These are phyloP conservation scores for Diaporthe destruens DNA, from an alignment of 2,329 filamentous ascomycete species.

Conservation along the genomic window DNA sequence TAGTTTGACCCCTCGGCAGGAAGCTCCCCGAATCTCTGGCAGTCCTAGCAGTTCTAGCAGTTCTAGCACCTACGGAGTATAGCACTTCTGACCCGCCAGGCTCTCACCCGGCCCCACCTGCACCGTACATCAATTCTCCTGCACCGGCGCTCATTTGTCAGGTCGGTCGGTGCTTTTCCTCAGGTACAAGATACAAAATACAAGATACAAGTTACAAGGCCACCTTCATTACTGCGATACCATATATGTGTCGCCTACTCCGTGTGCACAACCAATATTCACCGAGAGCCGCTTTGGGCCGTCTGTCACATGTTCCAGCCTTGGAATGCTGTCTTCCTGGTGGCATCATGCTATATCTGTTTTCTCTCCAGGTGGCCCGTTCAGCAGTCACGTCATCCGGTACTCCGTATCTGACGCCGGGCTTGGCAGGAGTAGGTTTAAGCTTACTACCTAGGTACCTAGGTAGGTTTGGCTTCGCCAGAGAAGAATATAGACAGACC, in stretches of 20 bases:
- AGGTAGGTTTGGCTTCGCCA: neutral
- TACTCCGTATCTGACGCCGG: neutral
- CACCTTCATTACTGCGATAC: slow-evolving; percentile 11
- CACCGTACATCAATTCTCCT: neutral
- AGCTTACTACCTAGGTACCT: slow-evolving; percentile 11
- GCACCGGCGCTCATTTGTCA: slow-evolving; percentile 22
- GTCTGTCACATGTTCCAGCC: slow-evolving; percentile 12
- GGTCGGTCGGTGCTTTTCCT: slow-evolving; percentile 1
- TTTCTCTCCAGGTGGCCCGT: neutral
- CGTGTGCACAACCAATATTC: neutral
- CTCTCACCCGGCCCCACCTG: neutral
- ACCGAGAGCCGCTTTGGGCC: slow-evolving; percentile 25
- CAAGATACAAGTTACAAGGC: neutral
- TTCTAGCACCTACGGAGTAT: neutral
- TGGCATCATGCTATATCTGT: neutral
- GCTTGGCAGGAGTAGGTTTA: slow-evolving; percentile 15
- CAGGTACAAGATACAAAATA: slow-evolving; percentile 2
- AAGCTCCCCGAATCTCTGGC: slow-evolving; percentile 28
- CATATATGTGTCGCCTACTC: neutral
- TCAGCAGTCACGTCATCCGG: slow-evolving; percentile 2
- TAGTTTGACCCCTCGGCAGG: slow-evolving; percentile 32
- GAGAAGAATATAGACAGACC: neutral
- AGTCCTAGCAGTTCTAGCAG: slow-evolving; percentile 19
- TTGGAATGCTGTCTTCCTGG: neutral
- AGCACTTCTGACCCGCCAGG: neutral